Evolutionary conservation across 495 filamentous ascomycete genomes (phyloP).

Genomic region (Penicillium mononematosum): DNA sequence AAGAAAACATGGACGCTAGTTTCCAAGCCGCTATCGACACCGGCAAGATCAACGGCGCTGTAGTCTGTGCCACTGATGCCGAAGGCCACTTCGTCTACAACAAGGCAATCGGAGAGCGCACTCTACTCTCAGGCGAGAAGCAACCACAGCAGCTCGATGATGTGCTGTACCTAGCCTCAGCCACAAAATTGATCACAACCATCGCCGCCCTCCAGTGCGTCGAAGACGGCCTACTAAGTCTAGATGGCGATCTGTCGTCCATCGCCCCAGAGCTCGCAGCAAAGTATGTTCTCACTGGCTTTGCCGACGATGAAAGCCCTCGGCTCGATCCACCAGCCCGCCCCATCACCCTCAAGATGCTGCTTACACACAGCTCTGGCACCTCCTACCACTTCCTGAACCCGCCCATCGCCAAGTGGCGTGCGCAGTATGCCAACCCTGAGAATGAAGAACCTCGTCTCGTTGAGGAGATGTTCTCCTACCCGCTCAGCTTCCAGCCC

Average conservation of each 20-base stretch:
- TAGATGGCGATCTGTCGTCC: constrained; percentile 41
- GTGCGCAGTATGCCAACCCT: constrained; percentile 27
- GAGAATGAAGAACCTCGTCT: constrained; percentile 9
- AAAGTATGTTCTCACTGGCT: constrained; percentile 41
- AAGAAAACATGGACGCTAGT: constrained; percentile 25
- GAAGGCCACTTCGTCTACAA: constrained; percentile 30
- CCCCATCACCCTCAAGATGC: constrained; percentile 43
- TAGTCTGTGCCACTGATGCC: constrained; percentile 26
- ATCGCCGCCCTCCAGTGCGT: constrained; percentile 48
- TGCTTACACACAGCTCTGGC: constrained; percentile 53
- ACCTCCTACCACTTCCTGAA: constrained; percentile 43
- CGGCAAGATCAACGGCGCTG: constrained; percentile 29
- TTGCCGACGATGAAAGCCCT: constrained; percentile 28
- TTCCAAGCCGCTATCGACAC: constrained; percentile 29
- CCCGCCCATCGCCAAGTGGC: constrained; percentile 36
- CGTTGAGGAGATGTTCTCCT: constrained; percentile 29
- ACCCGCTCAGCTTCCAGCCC: constrained; percentile 49
- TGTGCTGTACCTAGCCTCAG: constrained; percentile 32
- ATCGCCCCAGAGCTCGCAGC: constrained; percentile 41
- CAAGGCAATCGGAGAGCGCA: constrained; percentile 30
- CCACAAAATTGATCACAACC: constrained; percentile 26
- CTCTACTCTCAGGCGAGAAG: constrained; percentile 40
- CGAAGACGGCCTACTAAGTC: constrained; percentile 41
- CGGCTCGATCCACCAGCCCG: constrained; percentile 24
- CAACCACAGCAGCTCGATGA: constrained; percentile 33